A percentile compares a stretch with the other conserved stretches of the same genome.
phyloP scores from a whole-genome alignment of 345 rosid genomes.

The Punica granatum region DNA sequence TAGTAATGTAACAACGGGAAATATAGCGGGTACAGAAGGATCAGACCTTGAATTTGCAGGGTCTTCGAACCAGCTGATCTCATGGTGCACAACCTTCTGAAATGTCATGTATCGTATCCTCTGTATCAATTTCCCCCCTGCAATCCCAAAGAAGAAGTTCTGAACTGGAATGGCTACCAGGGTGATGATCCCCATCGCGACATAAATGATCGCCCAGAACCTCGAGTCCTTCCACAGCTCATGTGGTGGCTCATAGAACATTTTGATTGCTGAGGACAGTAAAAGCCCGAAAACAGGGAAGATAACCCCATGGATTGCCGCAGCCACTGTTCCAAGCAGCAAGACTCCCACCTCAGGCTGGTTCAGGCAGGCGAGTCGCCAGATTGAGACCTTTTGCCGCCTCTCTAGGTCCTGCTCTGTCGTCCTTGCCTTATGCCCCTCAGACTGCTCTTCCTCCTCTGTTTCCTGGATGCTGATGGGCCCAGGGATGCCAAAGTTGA shows the following conservation, averaged over 20 bases:
- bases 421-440: neutral
- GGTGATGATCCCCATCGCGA: conserved; percentile 28
- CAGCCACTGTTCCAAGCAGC: conserved; percentile 51
- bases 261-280: conserved; percentile 53
- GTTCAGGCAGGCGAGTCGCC: conserved; percentile 57
- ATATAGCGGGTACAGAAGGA: neutral
- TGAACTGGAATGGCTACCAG: conserved; percentile 45
- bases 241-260: conserved; percentile 46
- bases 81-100: conserved; percentile 72
- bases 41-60: conserved; percentile 59
- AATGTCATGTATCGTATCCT: conserved; percentile 63
- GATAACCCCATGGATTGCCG: conserved; percentile 47
- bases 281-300: conserved; percentile 75
- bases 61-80: conserved; percentile 86
- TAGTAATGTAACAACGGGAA: neutral
- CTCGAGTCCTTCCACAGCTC: conserved; percentile 45
- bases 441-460: conserved; percentile 4
- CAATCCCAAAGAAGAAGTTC: conserved; percentile 64
- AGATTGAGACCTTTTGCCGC: conserved; percentile 41
- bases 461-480: conserved; percentile 16
- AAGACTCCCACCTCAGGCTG: conserved; percentile 60
- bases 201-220: conserved; percentile 45
- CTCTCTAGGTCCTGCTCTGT: conserved; percentile 15
- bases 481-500: conserved; percentile 26
- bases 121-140: conserved; percentile 70